Percentiles rank a stretch among this genome's conserved stretches.
These are phyloP conservation scores for Chytridiales sp. DNA, from an alignment of 371 early-diverging fungal genomes.

Conservation along the genomic window DNA sequence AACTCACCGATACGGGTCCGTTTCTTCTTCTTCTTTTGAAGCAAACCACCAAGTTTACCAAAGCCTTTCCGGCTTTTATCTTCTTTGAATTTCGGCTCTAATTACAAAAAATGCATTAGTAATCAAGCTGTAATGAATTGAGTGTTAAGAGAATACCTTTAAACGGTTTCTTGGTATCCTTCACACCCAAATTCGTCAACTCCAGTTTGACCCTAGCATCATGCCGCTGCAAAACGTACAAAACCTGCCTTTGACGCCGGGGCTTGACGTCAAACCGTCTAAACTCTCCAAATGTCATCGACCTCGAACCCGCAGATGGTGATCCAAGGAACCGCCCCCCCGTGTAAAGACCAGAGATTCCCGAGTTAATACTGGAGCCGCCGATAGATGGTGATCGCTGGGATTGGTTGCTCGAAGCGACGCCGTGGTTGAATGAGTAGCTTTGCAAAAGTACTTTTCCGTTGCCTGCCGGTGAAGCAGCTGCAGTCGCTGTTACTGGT, in stretches of 20 bases:
- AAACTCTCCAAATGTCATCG: slow-evolving; percentile 29
- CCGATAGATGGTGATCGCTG: background rate
- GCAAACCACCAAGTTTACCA: slow-evolving; percentile 22
- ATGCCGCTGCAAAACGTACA: slow-evolving; percentile 22
- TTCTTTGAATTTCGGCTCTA: slow-evolving; percentile 36
- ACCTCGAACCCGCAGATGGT: background rate
- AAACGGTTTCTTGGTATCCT: slow-evolving; percentile 16
- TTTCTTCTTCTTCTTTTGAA: slow-evolving; percentile 29
- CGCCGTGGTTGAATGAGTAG: background rate
- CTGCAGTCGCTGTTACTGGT: too few relatives aligned
- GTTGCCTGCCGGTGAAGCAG: too few relatives aligned
- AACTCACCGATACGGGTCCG: slow-evolving; percentile 21
- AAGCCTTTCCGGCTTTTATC: slow-evolving; percentile 23
- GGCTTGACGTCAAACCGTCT: slow-evolving; percentile 18
- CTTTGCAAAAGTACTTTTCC: background rate
- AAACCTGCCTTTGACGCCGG: slow-evolving; percentile 23
- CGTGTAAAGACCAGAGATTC: background rate
- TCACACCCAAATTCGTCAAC: background rate
- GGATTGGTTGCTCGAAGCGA: background rate
- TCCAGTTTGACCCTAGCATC: slow-evolving; percentile 16
- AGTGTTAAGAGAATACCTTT: slow-evolving; percentile 17
- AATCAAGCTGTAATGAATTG: background rate
- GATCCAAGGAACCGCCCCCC: background rate
- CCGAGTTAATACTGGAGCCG: background rate
- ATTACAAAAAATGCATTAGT: too few relatives aligned